Percentiles rank a stretch among this genome's conserved stretches.
phyloP scores from a whole-genome alignment of 305 asterid genomes.

The Salvia sclarea region DNA sequence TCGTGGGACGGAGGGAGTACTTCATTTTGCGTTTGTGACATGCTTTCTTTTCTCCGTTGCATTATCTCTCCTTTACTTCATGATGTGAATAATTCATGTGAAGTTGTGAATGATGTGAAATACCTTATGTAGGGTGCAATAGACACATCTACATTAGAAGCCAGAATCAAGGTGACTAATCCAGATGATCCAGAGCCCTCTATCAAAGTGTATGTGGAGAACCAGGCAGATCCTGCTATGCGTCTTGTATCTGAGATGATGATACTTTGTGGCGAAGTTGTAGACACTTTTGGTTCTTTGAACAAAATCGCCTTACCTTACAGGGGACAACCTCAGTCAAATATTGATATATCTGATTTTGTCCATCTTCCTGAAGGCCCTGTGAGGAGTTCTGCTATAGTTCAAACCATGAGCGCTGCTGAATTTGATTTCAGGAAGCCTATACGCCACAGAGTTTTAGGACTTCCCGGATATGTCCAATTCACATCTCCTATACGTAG shows the following conservation, averaged over 20 bases:
- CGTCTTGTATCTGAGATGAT: conserved; percentile 95
- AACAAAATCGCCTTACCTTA: conserved; percentile 82
- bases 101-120: conserved; percentile 27
- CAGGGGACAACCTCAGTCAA: conserved; percentile 96
- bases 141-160: conserved; percentile 73
- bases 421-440: conserved; percentile 95
- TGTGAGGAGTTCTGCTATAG: conserved; percentile 81
- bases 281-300: conserved; percentile 78
- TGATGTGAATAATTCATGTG: no score
- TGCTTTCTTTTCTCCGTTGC: conserved; percentile 8
- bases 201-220: conserved; percentile 85
- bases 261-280: conserved; percentile 97
- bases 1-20: no score
- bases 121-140: conserved; percentile 73
- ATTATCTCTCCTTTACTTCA: conserved; percentile 7
- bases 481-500: conserved; percentile 96
- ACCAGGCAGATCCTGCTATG: conserved; percentile 95
- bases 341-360: conserved; percentile 72
- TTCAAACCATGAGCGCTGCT: conserved; percentile 87
- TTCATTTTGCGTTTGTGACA: conserved; percentile 4
- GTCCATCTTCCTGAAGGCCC: conserved; percentile 98
- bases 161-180: conserved; percentile 79
- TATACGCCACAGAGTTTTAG: conserved; percentile 82
- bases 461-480: conserved; percentile 98
- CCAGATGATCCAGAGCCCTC: conserved; percentile 90